Evolutionary conservation across 1,284 basidiomycete species (phyloP).

Genomic region (Ustilago curta): DNA sequence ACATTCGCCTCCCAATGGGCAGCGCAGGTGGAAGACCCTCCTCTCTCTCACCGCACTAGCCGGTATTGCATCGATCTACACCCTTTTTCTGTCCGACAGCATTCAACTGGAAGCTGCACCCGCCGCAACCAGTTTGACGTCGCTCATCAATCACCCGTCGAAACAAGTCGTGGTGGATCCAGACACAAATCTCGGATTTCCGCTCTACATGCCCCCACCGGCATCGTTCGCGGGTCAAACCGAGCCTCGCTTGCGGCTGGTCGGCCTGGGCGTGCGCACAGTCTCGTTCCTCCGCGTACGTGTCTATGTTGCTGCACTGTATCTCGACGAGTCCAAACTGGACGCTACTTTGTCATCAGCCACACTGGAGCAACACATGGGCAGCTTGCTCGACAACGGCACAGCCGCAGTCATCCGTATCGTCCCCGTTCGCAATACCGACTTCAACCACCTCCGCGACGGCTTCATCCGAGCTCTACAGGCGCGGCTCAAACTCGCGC

Average conservation of each 20-base stretch:
- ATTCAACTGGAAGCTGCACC: constrained; percentile 29
- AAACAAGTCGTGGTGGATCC: constrained; percentile 33
- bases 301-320: constrained; percentile 87
- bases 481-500: constrained; percentile 75
- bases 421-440: constrained; percentile 83
- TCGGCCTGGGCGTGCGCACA: constrained; percentile 84
- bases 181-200: constrained; percentile 41
- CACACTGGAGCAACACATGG: constrained; percentile 39
- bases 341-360: no score
- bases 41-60: constrained; percentile 8
- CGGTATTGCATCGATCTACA: constrained; percentile 12
- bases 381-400: constrained; percentile 45
- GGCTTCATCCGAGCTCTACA: constrained; percentile 82
- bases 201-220: constrained; percentile 35
- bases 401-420: constrained; percentile 51
- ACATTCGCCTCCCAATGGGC: neutral
- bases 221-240: constrained; percentile 44
- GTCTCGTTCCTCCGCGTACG: constrained; percentile 83
- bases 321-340: constrained; percentile 76
- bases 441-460: constrained; percentile 84
- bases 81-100: neutral
- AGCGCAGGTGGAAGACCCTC: neutral
- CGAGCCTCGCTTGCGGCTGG: constrained; percentile 72
- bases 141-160: constrained; percentile 7
- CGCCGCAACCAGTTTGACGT: constrained; percentile 10